A percentile compares a stretch with the other conserved stretches of the same genome.
phyloP scores from a whole-genome alignment of 352 stramenopile genomes.

The Nothophytophthora sp. region DNA sequence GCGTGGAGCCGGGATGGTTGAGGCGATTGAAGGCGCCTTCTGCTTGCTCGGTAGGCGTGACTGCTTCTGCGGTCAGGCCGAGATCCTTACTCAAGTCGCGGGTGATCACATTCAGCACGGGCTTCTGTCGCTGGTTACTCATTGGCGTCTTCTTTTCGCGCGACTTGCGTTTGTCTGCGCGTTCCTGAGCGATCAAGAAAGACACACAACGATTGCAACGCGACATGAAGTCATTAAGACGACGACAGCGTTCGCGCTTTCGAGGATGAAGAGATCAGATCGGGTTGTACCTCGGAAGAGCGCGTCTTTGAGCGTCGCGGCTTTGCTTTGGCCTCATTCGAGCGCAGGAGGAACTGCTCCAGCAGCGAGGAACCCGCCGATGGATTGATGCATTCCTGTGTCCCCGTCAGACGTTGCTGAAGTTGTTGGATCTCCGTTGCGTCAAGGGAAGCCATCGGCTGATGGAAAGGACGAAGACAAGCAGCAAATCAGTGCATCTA shows the following conservation, averaged over 20 bases:
- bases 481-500: slow-evolving; percentile 5
- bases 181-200: slow-evolving; percentile 9
- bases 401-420: slow-evolving; percentile 6
- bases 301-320: slow-evolving; percentile 10
- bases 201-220: background rate
- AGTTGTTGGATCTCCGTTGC: slow-evolving; percentile 16
- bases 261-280: background rate
- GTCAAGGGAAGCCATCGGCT: slow-evolving; percentile 23
- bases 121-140: slow-evolving; percentile 26
- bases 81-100: slow-evolving; percentile 18
- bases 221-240: background rate
- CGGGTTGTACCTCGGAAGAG: background rate
- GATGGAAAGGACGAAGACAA: background rate
- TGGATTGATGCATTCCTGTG: slow-evolving; percentile 2
- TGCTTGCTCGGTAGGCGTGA: slow-evolving; percentile 2
- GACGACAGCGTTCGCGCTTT: too few species aligned
- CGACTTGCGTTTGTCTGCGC: slow-evolving; percentile 17
- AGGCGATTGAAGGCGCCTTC: slow-evolving; percentile 50
- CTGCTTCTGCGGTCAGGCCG: slow-evolving; percentile 4
- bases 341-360: slow-evolving; percentile 37
- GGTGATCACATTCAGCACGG: slow-evolving; percentile 45
- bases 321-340: slow-evolving; percentile 27
- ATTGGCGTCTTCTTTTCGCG: slow-evolving; percentile 1
- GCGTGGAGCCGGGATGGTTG: slow-evolving; percentile 63
- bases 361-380: slow-evolving; percentile 15